Base-by-base conservation (phyloP, 2,329 filamentous ascomycete species). In the Colletotrichum sp. region DNA sequence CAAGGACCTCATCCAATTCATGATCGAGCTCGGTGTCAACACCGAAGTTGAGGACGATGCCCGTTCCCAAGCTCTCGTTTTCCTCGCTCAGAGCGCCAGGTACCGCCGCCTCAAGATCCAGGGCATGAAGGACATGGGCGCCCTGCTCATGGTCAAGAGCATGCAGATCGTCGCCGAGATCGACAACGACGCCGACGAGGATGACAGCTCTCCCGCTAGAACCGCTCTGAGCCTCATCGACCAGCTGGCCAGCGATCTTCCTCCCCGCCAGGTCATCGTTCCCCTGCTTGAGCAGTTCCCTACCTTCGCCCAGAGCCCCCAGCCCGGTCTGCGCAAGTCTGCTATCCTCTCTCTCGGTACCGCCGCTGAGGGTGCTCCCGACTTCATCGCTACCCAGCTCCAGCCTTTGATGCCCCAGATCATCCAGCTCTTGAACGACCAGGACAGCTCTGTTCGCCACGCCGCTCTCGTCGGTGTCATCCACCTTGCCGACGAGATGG, bases 101-200 rank as follows among this genome's bases (percentile, higher is more conserved):
- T 98, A 96, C 88, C 93, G 96, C 82, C 98, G 97, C 85, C 93
- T 98, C 88, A 98, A 98, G 91, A 93, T 99, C 71, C 97, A 99
- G 88, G 95, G 91, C 77, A 93, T 98, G 86, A 94, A 93, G 84
- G 90, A 92, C 72, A 92, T 99, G 84, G 96, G 95, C 76, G 93
- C 96, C 81, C 92, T 95, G 84, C 91, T 99, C 79, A 98, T 96
- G 80, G 89, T 94, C 83, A 97, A 96, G 88, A 93, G 94, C 82
- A 92, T 99, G 85, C 92, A 96, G 82, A 96, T 99, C 80, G 93
- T 96, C 77, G 95, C 96, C 10, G 96, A 99, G 88, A 92, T 99
- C 24, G 94, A 95, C 71, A 93, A 95, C 55, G 93, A 96, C 71
- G 95, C 96, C 76, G 96, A 98, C 65, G 83, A 86, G 77, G 78